Conservation (phyloP, 75 land plant species). For the Larix kaempferi region DNA sequence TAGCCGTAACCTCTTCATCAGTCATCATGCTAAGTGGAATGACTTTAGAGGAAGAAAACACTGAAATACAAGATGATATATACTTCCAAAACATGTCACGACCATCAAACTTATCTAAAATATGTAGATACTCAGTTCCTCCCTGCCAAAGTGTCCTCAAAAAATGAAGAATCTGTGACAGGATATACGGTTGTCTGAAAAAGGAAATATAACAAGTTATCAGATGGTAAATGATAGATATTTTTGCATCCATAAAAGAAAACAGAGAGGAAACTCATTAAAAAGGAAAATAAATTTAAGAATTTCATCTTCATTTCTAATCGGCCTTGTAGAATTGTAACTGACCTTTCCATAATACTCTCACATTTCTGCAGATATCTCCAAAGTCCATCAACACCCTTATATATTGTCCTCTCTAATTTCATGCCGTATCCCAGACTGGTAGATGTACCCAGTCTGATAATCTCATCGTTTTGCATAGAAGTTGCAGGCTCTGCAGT, state of each 20-base stretch:
- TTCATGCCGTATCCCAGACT: not conserved
- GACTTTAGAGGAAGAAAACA: not conserved
- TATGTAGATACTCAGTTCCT: slow-evolving; percentile 42
- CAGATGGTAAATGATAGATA: not conserved
- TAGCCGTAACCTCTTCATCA: slow-evolving; percentile 10
- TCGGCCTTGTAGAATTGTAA: not conserved
- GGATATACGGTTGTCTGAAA: slow-evolving; percentile 51
- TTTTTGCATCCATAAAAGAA: not conserved
- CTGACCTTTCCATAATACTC: slow-evolving; percentile 35
- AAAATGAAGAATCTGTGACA: slow-evolving; percentile 45
- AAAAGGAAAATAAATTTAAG: not conserved
- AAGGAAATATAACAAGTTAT: slow-evolving; percentile 7
- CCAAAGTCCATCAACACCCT: slow-evolving; percentile 1
- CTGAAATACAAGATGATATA: slow-evolving; percentile 33
- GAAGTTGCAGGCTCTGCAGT: not conserved
- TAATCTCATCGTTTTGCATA: not conserved
- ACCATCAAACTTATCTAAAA: slow-evolving; percentile 43
- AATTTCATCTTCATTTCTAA: not conserved
- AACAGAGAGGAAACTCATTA: not conserved
- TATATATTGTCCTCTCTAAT: not conserved
- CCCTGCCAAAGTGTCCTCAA: slow-evolving; percentile 70
- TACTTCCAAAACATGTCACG: slow-evolving; percentile 60
- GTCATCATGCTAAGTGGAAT: slow-evolving; percentile 3
- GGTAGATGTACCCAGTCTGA: not conserved
- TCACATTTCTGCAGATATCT: slow-evolving; percentile 12